Evolutionary conservation across 2,329 filamentous ascomycete genomes (phyloP).

Genomic region (Sporothrix dimorphospora): DNA sequence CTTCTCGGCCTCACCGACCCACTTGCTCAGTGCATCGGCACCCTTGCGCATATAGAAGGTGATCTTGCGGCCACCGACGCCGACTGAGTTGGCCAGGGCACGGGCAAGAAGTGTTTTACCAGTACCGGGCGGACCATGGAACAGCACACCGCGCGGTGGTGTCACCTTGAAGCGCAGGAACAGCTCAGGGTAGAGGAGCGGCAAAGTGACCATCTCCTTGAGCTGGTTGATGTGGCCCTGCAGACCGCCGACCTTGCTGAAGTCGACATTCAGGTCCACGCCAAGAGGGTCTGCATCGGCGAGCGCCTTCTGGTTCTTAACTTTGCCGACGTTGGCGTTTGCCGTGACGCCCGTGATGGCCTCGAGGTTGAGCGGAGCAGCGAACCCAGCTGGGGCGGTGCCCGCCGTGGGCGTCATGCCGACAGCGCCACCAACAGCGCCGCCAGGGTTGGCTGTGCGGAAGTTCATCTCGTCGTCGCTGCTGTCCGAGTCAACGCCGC

Average conservation of each 20-base stretch:
- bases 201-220: conserved; percentile 97
- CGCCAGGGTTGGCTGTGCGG: conserved; percentile 49
- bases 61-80: conserved; percentile 86
- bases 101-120: conserved; percentile 97
- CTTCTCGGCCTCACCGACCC: conserved; percentile 97
- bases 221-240: conserved; percentile 94
- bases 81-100: conserved; percentile 88
- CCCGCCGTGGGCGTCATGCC: conserved; percentile 62
- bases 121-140: conserved; percentile 95
- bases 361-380: conserved; percentile 45
- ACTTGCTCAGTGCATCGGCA: conserved; percentile 95
- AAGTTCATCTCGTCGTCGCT: conserved; percentile 81
- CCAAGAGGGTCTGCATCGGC: conserved; percentile 94
- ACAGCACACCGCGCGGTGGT: conserved; percentile 90
- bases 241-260: conserved; percentile 90
- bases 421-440: conserved; percentile 58
- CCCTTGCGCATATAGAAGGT: conserved; percentile 99
- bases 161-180: conserved; percentile 91
- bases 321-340: conserved; percentile 83
- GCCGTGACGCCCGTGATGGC: conserved; percentile 47
- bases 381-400: conserved; percentile 36
- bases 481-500: conserved; percentile 88
- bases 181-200: conserved; percentile 90
- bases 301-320: conserved; percentile 89
- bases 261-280: conserved; percentile 89